A percentile compares a stretch with the other conserved stretches of the same genome.
Conservation (phyloP, 106 monocot genomes). For the Posidonia australis region DNA sequence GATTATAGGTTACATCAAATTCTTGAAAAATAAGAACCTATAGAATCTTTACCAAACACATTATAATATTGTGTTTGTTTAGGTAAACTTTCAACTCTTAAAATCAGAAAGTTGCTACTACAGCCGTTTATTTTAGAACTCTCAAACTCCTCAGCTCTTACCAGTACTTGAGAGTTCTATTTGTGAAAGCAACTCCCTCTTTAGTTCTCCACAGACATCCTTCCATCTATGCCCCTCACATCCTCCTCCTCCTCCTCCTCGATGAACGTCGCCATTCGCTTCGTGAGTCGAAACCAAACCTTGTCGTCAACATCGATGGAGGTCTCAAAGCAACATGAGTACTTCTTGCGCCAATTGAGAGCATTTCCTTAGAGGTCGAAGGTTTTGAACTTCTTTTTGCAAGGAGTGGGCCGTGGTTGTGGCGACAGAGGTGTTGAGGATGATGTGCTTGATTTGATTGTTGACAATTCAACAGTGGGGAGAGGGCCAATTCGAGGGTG, state of each 20-base stretch:
- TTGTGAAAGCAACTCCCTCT: no score
- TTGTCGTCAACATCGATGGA: conserved; percentile 27
- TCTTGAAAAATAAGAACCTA: no score
- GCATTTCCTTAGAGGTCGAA: conserved; percentile 72
- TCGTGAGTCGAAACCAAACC: conserved; percentile 49
- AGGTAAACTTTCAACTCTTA: no score
- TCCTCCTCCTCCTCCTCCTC: conserved; percentile 52
- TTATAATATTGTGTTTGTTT: no score
- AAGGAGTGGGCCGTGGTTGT: conserved; percentile 61
- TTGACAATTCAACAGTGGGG: conserved; percentile 95
- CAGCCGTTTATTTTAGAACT: no score
- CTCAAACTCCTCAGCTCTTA: no score
- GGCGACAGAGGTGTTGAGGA: conserved; percentile 52
- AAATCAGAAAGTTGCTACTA: no score
- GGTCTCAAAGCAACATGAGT: conserved; percentile 82
- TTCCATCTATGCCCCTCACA: no score
- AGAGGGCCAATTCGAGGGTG: conserved; percentile 63
- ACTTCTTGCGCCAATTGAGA: conserved; percentile 83
- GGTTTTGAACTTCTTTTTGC: conserved; percentile 72
- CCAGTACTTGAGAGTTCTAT: no score
- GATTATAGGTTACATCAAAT: no score
- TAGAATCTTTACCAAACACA: no score
- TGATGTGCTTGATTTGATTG: conserved; percentile 95
- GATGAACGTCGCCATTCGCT: conserved; percentile 66
- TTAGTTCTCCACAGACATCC: no score